Conservation (phyloP, 2,329 filamentous ascomycete species). For the Catunica adiposa region DNA sequence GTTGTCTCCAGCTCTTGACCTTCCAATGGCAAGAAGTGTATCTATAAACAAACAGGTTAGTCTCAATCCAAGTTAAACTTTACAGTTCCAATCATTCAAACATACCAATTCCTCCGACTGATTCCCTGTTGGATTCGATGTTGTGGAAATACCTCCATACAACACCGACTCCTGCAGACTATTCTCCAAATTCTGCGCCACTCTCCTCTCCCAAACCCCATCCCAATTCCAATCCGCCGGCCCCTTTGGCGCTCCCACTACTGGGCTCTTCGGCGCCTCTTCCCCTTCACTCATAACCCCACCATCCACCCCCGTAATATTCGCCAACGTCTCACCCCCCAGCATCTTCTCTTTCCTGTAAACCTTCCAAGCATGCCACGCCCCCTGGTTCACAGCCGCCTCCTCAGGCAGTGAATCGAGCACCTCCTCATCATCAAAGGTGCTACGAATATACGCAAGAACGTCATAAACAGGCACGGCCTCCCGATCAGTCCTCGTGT, state of each 20-base stretch:
- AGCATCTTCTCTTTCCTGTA: conserved; percentile 35
- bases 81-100: conserved; percentile 14
- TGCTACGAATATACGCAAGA: conserved; percentile 62
- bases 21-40: conserved; percentile 50
- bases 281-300: conserved; percentile 9
- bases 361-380: conserved; percentile 84
- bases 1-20: conserved; percentile 39
- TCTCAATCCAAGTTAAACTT: neutral
- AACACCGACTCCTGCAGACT: conserved; percentile 67
- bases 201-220: conserved; percentile 85
- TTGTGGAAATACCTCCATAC: conserved; percentile 43
- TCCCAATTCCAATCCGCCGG: conserved; percentile 96
- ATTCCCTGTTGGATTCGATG: conserved; percentile 21
- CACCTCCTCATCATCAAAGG: conserved; percentile 62
- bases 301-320: neutral
- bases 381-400: conserved; percentile 74
- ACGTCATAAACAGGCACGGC: conserved; percentile 47
- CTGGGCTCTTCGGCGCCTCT: conserved; percentile 4
- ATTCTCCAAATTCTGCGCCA: conserved; percentile 58
- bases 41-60: conserved; percentile 26
- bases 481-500: conserved; percentile 26
- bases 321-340: conserved; percentile 19
- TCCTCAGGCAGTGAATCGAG: conserved; percentile 66
- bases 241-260: conserved; percentile 24
- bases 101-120: conserved; percentile 55